Evolutionary conservation across 495 filamentous ascomycete species (phyloP), one percentile per base, ranked within the genome.

Genomic region (Aspergillus taichungensis): DNA sequence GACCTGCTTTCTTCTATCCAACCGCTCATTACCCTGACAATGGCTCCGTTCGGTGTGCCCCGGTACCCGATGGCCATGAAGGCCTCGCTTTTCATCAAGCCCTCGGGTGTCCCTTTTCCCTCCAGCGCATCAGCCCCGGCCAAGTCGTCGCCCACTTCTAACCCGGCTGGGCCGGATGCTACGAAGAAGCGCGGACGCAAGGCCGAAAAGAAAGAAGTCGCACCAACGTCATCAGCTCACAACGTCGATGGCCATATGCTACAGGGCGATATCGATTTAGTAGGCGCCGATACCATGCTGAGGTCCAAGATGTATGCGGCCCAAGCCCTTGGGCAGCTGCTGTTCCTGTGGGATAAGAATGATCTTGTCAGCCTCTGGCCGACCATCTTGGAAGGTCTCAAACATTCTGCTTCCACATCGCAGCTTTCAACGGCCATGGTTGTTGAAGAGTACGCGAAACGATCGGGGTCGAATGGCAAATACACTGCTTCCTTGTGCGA

Each of bases 241-340:
- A 95, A 98, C 60, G 87, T 98, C 31, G 92, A 98, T 58, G 92
- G 88, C 12, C 88, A 94, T 55, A 96, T 98, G 87, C 87, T 98
- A 65, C 85, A 88, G 55, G 92, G 92, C 35, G 92, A 98, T 57
- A 82, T 96, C 42, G 92, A 98, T 53, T 69, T 98, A 34, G 89
- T 97, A 27, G 90, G 94, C 37, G 71, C 83, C 40, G 94, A 98
- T 44, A 82, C 80, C 5, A 77, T 98, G 54, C 75, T 96, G 43
- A 78, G 90, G 52, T 95, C 90, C 6, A 88, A 89, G 60, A 82
- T 95, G 32, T 84, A 79, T 55, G 87, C 89, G 6, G 85, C 89
- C 13, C 77, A 75, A 57, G 94, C 92, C 10, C 77, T 96, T 52
- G 92, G 91, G 28, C 56, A 71, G 37, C 49, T 74, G 18, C 53